A percentile compares a stretch with the other conserved stretches of the same genome.
Evolutionary conservation across 352 stramenopile species (phyloP).

Genomic region (Globisporangium rhizosaccharum): DNA sequence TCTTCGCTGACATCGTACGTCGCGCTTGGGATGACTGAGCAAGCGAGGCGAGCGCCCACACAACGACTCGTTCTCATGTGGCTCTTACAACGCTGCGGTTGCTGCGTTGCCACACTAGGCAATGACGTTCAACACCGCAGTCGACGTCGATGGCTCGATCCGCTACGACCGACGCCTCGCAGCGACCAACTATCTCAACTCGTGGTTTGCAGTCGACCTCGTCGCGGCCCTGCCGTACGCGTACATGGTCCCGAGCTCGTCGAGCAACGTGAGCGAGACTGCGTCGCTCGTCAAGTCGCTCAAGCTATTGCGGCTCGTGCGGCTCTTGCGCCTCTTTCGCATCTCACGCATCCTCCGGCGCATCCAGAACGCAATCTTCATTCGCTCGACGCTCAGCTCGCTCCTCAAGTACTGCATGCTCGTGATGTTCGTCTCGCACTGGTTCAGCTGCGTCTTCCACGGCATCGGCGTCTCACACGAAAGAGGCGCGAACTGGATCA

Average conservation of each 20-base stretch:
- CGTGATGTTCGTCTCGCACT: conserved; percentile 76
- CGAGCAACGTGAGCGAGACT: conserved; percentile 5
- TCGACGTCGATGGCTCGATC: conserved; percentile 46
- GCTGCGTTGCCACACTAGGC: conserved; percentile 13
- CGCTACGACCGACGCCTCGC: conserved; percentile 33
- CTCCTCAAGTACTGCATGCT: conserved; percentile 78
- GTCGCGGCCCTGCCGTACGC: conserved; percentile 49
- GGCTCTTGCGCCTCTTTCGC: conserved; percentile 40
- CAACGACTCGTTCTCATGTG: too few relatives aligned
- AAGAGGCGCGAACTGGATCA: conserved; percentile 16
- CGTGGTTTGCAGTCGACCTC: conserved; percentile 48
- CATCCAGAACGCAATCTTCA: conserved; percentile 48
- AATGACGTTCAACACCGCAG: conserved; percentile 49
- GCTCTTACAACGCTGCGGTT: too few relatives aligned
- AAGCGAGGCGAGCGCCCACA: too few relatives aligned
- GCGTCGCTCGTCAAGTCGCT: conserved; percentile 34
- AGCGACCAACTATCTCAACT: conserved; percentile 30
- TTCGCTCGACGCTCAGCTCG: conserved; percentile 71
- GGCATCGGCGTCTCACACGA: conserved; percentile 9
- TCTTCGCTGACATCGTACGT: conserved; percentile 61
- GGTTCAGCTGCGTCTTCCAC: conserved; percentile 44
- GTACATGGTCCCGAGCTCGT: conserved; percentile 13
- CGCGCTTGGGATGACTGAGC: background rate
- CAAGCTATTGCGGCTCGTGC: conserved; percentile 31
- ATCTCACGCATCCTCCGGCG: conserved; percentile 55